Percentiles rank a stretch among this genome's conserved stretches.
These are phyloP conservation scores for Dimargaris xerosporica DNA, from an alignment of 192 early-diverging fungal species.

Conservation along the genomic window DNA sequence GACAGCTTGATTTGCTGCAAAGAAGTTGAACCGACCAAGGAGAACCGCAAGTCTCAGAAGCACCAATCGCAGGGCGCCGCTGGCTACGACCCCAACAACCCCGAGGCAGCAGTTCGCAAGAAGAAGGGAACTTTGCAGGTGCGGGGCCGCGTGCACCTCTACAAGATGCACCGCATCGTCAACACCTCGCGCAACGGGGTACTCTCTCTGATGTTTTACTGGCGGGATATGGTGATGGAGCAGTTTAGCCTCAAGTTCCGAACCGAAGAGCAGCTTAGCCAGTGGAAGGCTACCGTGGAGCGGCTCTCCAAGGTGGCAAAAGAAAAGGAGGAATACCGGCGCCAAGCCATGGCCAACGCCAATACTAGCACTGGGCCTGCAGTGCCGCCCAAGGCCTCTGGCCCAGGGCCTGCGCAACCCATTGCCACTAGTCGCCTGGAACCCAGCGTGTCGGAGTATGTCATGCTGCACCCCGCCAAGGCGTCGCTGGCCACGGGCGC, in stretches of 20 bases:
- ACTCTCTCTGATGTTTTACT: slow-evolving; percentile 58
- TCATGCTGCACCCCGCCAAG: slow-evolving; percentile 10
- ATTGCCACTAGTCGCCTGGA: not conserved
- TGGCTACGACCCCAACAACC: not conserved
- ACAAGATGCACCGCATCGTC: slow-evolving; percentile 55
- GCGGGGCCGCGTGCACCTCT: slow-evolving; percentile 71
- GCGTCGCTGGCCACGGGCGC: not conserved
- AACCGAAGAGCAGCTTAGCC: slow-evolving; percentile 80
- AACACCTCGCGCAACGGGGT: slow-evolving; percentile 39
- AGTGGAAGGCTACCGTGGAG: slow-evolving; percentile 72
- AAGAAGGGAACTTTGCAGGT: slow-evolving; percentile 24
- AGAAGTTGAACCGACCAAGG: slow-evolving; percentile 38
- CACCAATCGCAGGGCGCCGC: slow-evolving; percentile 8
- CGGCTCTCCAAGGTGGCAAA: slow-evolving; percentile 43
- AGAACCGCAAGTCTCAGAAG: slow-evolving; percentile 18
- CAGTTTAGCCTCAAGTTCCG: slow-evolving; percentile 79
- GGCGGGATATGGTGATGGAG: slow-evolving; percentile 69
- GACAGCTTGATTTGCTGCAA: slow-evolving; percentile 86
- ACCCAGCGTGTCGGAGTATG: slow-evolving; percentile 13
- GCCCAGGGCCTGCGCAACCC: slow-evolving; percentile 16
- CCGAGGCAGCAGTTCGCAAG: slow-evolving; percentile 5
- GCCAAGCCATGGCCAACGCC: slow-evolving; percentile 13
- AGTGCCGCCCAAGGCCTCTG: slow-evolving; percentile 13
- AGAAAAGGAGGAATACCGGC: slow-evolving; percentile 17
- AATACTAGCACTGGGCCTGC: slow-evolving; percentile 8